Base-by-base conservation (phyloP, 306 rosid species). In the Coriaria nepalensis region DNA sequence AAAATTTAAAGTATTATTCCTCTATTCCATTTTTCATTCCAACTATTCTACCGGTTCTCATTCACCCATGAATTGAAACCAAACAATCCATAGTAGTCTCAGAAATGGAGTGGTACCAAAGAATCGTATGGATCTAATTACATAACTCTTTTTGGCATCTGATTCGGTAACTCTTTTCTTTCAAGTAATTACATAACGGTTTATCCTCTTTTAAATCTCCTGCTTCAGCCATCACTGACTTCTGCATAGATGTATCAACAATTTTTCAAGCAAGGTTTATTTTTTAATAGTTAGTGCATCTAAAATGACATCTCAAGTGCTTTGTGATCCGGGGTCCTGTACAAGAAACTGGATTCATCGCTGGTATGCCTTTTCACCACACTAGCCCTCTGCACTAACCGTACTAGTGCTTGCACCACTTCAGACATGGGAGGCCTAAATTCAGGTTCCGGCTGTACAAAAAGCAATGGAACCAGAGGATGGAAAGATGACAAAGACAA, bases 401-500 rank as follows among this genome's bases (percentile, higher is more conserved):
- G 66, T 35, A 85, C 94, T 73, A 90, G 64, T 49, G 93, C 94
- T 78, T 90, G 98, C 68, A 90, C 98, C 51, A 90, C 94, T 76
- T 90, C 96, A 0, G 96, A 90, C 98, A 90, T 90, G 13, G 96
- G 98, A 35, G 98, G 98, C 53, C 94, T 87, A 45, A 90, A 85
- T 64, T 90, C 92, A 0, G 94, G 95, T 48, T 90, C 94, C 40
- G 96, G 87, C 96, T 90, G 67, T 5, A 40, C 11, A 64, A 2
- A 47, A 40, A 13, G 59, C 56, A 15, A 40, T 8, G 40, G 8
- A 12, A 7, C 35, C 13, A 8, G 0, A 9, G 43, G 10, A 5
- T 55, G 29, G 29, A 1, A 1, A 20, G 29, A 20, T 20, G 29
- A 20, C 29, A 1, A 1, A 20, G 29, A 20, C 29, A 20, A 20